Evolutionary conservation across 441 rosid genomes (phyloP), one percentile per base, ranked within the genome.

Genomic region (Hura crepitans): DNA sequence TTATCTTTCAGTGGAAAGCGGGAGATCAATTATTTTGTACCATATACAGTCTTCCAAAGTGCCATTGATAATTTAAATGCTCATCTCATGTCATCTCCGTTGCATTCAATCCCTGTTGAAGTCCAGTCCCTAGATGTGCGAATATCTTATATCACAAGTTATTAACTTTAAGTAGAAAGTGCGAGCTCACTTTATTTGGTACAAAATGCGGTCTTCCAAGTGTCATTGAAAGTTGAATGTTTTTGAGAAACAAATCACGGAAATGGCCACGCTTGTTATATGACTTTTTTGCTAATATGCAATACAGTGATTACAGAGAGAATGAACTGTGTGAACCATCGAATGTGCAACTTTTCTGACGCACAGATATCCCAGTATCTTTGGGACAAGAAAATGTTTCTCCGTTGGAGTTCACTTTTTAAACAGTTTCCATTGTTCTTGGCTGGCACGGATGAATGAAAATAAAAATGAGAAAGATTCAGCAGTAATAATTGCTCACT

Each of bases 1-100:
- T 50, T 62, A 37, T 20, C 31, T 22, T 62, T 39, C 2, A 62
- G 53, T 51, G 54, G 53, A 50, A 62, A 62, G 37, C 62, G 37
- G 51, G 23, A 42, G 63, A 13, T 62, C 69, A 71, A 62, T 62
- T 62, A 70, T 70, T 62, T 62, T 71, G 55, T 63, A 28, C 62
- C 31, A 30, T 62, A 43, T 20, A 49, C 58, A 35, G 43, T 25
- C 37, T 55, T 65, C 3, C 1, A 35, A 15, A 46, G n/a, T 46
- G 51, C 65, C 35, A 22, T 5, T 39, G 46, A 22, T 65, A 23
- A 13, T n/a, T 58, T 55, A 72, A 63, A 35, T 60, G 33, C 60
- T 53, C 17, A 31, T 37, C 28, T 5, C 23, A 53, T 53, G 25
- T 45, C 62, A 62, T 23, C 59, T 61, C 61, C 4, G 23, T 25